These are phyloP conservation scores for Astragalus membranaceus DNA, from an alignment of 306 rosid species.

Conservation along the genomic window DNA sequence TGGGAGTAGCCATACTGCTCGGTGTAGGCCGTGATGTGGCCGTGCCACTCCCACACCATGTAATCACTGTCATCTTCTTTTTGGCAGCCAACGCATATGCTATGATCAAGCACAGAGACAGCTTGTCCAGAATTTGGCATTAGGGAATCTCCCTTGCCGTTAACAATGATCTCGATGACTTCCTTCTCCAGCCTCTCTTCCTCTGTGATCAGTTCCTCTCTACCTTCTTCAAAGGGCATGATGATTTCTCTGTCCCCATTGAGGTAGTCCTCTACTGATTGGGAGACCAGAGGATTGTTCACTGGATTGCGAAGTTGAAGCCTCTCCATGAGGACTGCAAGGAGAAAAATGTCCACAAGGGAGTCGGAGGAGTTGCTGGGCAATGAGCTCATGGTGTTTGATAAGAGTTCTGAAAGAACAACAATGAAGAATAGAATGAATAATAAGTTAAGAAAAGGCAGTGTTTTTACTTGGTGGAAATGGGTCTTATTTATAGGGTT, in stretches of 20 bases:
- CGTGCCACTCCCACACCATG: constrained; percentile 99
- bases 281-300: too few relatives aligned
- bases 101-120: constrained; percentile 66
- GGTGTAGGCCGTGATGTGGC: constrained; percentile 70
- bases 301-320: too few relatives aligned
- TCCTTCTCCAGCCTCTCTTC: constrained; percentile 57
- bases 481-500: too few relatives aligned
- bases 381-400: too few relatives aligned
- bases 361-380: too few relatives aligned
- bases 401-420: too few relatives aligned
- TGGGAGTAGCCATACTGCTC: constrained; percentile 74
- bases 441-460: too few relatives aligned
- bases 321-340: too few relatives aligned
- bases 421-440: too few relatives aligned
- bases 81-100: constrained; percentile 72
- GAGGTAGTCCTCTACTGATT: too few relatives aligned
- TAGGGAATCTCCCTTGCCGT: constrained; percentile 50
- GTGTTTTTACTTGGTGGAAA: too few relatives aligned
- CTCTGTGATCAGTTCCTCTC: background rate
- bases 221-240: background rate
- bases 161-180: constrained; percentile 48
- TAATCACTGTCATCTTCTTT: constrained; percentile 70
- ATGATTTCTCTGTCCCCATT: background rate
- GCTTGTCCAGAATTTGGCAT: constrained; percentile 92
- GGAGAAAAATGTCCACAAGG: too few relatives aligned